Base-by-base conservation (phyloP, 768 basidiomycete species). In the Boletus subparvulus region DNA sequence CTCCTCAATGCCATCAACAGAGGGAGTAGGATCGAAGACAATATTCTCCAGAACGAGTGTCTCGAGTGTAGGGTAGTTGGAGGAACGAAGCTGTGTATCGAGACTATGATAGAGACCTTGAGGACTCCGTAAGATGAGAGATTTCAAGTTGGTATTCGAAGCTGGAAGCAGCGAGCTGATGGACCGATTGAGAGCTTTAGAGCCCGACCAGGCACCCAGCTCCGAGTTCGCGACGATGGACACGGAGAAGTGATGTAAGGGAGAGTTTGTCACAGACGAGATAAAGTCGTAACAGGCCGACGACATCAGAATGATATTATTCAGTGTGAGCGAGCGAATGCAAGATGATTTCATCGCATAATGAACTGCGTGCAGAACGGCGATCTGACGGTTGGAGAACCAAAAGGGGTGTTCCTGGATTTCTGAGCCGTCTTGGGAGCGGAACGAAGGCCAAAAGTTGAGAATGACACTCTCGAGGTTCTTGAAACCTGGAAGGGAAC, bases 401-500 rank as follows among this genome's bases (percentile, higher is more conserved):
- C 70, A 71, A 44, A 61, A 71, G 6, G 70, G 71, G 19, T 65
- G 61, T 16, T 71, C 71, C 17, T 50, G 65, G 9, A 66, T 41
- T 44, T 71, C 69, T 11, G 30, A 14, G 2, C 64, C 70, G 6
- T 19, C 33, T 16, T 67, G 61, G 8, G 69, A 65, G 24, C 49
- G 51, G 56, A 71, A 73, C 0, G 68, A 67, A 9, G 70, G 70
- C 70, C 70, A 71, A 33, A 71, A 71, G 50, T 64, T 69, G 50
- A 73, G 64, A 7, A 54, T 50, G 14, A 71, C 53, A 9, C 50
- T 55, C 37, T 61, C 55, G 4, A 71, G 62, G 35, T 59, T 63
- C 54, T 57, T 53, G 44, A 71, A 61, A 17, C 37, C 40, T 1
- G 64, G 19, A 2, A 71, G 56, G 6, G 64, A 33, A 32, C 62